phyloP scores from a whole-genome alignment of 2,329 filamentous ascomycete species.

The Nigrograna mackinnonii region DNA sequence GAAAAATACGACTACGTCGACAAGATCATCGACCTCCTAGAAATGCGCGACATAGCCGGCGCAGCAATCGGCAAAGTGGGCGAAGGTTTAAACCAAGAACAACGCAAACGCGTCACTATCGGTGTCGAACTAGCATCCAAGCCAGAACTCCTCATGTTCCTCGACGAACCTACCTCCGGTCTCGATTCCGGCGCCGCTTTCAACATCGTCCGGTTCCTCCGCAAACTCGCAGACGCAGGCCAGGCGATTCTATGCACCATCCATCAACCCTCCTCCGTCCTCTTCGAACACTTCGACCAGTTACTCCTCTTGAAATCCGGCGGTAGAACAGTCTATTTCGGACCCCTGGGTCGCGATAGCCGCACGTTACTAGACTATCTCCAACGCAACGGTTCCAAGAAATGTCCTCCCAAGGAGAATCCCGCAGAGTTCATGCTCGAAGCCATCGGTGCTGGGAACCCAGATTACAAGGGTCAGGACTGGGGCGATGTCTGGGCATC shows the following conservation, averaged over 20 bases:
- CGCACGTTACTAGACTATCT: conserved; percentile 53
- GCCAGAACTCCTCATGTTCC: conserved; percentile 73
- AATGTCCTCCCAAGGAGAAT: conserved; percentile 56
- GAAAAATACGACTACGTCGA: conserved; percentile 70
- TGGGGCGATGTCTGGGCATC: conserved; percentile 51
- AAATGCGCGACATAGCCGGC: conserved; percentile 67
- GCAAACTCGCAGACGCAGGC: conserved; percentile 67
- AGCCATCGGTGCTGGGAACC: conserved; percentile 47
- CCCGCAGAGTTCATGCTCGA: conserved; percentile 59
- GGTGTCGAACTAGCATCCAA: conserved; percentile 65
- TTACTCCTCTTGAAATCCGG: conserved; percentile 67
- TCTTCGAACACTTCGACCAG: conserved; percentile 70
- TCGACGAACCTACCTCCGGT: conserved; percentile 78
- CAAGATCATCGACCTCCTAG: conserved; percentile 64
- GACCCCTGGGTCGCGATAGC: conserved; percentile 54
- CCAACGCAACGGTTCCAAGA: conserved; percentile 54
- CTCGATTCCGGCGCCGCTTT: conserved; percentile 71
- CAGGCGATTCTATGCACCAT: conserved; percentile 73
- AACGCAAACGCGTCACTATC: conserved; percentile 68
- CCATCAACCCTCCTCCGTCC: conserved; percentile 69
- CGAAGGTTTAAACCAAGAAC: conserved; percentile 59
- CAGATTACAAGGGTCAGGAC: conserved; percentile 48
- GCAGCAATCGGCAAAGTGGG: conserved; percentile 64
- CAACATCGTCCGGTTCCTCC: conserved; percentile 66
- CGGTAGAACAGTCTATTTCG: conserved; percentile 69